phyloP scores from a whole-genome alignment of 2,329 filamentous ascomycete species.

The Periconia sp. region DNA sequence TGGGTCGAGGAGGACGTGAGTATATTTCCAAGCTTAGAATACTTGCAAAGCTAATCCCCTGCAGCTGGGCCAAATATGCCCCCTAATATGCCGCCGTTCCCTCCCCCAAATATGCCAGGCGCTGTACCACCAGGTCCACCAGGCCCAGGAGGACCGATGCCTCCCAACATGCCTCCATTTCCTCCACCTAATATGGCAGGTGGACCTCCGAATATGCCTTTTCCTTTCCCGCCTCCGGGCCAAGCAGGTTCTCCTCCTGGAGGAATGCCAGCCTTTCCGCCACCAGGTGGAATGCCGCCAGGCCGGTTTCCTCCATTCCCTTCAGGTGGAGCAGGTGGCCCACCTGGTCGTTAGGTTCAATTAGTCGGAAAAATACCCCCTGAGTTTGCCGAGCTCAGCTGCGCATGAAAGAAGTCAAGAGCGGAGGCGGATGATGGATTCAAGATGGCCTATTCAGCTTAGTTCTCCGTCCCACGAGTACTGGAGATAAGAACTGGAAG shows the following conservation, averaged over 20 bases:
- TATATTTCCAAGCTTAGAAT: conserved; percentile 5
- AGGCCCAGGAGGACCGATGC: conserved; percentile 31
- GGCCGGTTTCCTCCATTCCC: conserved; percentile 29
- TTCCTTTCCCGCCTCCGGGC: conserved; percentile 39
- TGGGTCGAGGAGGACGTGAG: conserved; percentile 50
- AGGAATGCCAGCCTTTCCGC: conserved; percentile 48
- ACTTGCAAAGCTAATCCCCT: conserved; percentile 2
- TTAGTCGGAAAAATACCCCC: too few species aligned
- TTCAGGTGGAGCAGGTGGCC: conserved; percentile 24
- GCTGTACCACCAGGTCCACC: conserved; percentile 15
- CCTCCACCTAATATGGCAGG: conserved; percentile 38
- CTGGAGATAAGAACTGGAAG: too few species aligned
- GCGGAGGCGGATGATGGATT: too few species aligned
- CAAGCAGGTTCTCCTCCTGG: conserved; percentile 39
- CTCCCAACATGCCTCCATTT: conserved; percentile 29
- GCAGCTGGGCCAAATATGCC: conserved; percentile 32
- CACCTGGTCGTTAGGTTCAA: conserved; percentile 12
- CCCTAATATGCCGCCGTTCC: conserved; percentile 33
- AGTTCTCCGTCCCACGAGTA: too few species aligned
- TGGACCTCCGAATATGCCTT: conserved; percentile 35
- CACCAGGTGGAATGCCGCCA: conserved; percentile 43
- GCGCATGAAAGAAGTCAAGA: too few species aligned
- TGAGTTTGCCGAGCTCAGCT: too few species aligned
- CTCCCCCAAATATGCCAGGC: conserved; percentile 22
- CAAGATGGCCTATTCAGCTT: too few species aligned